Base-by-base conservation (phyloP, 1,139 yeast species). In the Zygoascus hellenicus region DNA sequence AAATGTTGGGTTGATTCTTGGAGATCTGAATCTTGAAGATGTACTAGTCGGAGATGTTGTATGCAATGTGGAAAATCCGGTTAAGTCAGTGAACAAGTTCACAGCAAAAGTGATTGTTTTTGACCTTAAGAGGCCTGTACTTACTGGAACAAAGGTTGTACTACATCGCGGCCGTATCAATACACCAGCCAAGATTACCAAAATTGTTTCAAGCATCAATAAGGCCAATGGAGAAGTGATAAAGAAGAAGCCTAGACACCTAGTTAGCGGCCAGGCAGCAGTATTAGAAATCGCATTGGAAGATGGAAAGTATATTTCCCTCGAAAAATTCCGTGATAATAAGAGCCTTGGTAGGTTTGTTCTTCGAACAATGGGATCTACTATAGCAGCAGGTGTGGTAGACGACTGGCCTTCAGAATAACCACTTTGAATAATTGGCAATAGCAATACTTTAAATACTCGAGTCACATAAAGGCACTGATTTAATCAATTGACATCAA, bases 371-470 rank as follows among this genome's bases (percentile, higher is more conserved):
- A 96, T 87, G 57, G 97, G 97, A 2, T 62, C 72, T 28, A 88
- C 97, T 0, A 76, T 92, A 43, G 97, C 95, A 9, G 96, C 97
- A 0, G 97, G 97, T 28, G 73, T 72, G 1, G 80, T 67, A n/a
- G 67, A 65, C 48, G 45, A 44, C 10, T 42, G 26, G 26, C 26
- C 26, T 5, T 7, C 7, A 22, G 26, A 22, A 22, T 22, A 22
- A 22, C 6, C 13, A 7, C 7, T 38, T 38, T 39, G 33, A 16
- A n/a, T n/a, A n/a, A n/a, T n/a, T n/a, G n/a, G n/a, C n/a, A n/a
- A n/a, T n/a, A n/a, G n/a, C n/a, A n/a, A n/a, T n/a, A n/a, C n/a
- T n/a, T n/a, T n/a, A n/a, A n/a, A n/a, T n/a, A n/a, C n/a, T n/a
- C n/a, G n/a, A n/a, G n/a, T n/a, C n/a, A n/a, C n/a, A n/a, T n/a